These are phyloP conservation scores for Fusarium sp. DNA, from an alignment of 2,329 filamentous ascomycete genomes.

Conservation along the genomic window DNA sequence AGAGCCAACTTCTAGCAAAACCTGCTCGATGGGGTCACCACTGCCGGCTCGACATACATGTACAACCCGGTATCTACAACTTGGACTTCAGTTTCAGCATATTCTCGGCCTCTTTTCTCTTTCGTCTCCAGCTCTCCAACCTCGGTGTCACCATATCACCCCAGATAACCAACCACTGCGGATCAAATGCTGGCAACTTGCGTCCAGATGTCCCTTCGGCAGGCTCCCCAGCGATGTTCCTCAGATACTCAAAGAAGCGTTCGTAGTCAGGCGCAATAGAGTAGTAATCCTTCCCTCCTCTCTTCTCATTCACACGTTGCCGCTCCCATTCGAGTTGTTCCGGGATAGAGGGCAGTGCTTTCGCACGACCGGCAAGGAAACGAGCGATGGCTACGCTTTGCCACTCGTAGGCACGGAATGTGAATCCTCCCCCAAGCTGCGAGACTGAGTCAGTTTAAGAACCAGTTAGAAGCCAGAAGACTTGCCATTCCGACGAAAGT, in stretches of 20 bases:
- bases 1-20: background rate
- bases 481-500: constrained; percentile 29
- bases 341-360: constrained; percentile 8
- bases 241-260: constrained; percentile 29
- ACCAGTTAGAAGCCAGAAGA: accelerated
- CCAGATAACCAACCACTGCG: constrained; percentile 36
- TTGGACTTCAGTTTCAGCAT: constrained; percentile 1
- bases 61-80: background rate
- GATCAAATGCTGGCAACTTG: constrained; percentile 21
- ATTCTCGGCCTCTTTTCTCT: constrained; percentile 28
- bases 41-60: accelerated
- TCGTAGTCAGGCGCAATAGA: constrained; percentile 32
- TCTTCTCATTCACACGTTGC: constrained; percentile 23
- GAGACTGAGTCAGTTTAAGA: accelerated
- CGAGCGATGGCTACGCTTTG: constrained; percentile 35
- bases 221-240: constrained; percentile 29
- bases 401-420: constrained; percentile 40
- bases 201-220: constrained; percentile 20
- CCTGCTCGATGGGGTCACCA: background rate
- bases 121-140: constrained; percentile 28
- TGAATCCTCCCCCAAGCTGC: constrained; percentile 35
- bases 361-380: constrained; percentile 16
- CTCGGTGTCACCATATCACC: constrained; percentile 18
- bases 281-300: constrained; percentile 39
- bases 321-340: constrained; percentile 39